Base-by-base conservation (phyloP, 2,329 filamentous ascomycete genomes). In the Thermoascus crustaceus region DNA sequence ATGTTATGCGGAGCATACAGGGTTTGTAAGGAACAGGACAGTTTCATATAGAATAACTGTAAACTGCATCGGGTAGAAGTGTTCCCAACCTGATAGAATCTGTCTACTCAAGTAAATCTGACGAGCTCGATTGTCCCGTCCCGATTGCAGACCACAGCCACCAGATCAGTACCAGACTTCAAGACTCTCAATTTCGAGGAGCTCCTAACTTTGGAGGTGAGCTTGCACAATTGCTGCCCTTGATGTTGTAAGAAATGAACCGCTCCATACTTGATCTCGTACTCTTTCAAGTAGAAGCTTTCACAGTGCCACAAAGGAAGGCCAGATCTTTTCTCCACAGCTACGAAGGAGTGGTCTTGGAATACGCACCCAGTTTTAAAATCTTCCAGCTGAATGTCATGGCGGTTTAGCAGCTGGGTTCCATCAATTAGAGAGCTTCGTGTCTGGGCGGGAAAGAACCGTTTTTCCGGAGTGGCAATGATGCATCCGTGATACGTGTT, bases 111-210 rank as follows among this genome's bases (percentile, higher is more conserved):
- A n/a, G n/a, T n/a, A 29, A 29, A 29, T 11, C 8, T 9, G 6
- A 29, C 26, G 7, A 29, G 13, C 26, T 29, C 26, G 26, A 29
- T 29, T n/a, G n/a, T n/a, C 8, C 26, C 26, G 26, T 29, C 26
- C 26, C 7, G 26, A 29, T 29, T 8, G 13, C 26, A 29, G 26
- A 29, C 13, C 8, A 29, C 13, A 11, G 26, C 26, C 26, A 29
- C 26, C 13, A 29, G 7, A 9, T 29, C 13, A 11, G 8, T 13
- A 9, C 13, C 26, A 7, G 7, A 14, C 7, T 29, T 11, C 26
- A 29, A 14, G 7, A 14, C 13, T 29, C 26, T 29, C 26, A 29
- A 29, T 13, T 29, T 7, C 8, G 26, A 29, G 13, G 26, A 7
- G 8, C 8, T 14, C 26, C 13, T 11, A 7, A 11, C 8, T 29